Evolutionary conservation across 306 rosid species (phyloP).

Genomic region (Sindora glabra): DNA sequence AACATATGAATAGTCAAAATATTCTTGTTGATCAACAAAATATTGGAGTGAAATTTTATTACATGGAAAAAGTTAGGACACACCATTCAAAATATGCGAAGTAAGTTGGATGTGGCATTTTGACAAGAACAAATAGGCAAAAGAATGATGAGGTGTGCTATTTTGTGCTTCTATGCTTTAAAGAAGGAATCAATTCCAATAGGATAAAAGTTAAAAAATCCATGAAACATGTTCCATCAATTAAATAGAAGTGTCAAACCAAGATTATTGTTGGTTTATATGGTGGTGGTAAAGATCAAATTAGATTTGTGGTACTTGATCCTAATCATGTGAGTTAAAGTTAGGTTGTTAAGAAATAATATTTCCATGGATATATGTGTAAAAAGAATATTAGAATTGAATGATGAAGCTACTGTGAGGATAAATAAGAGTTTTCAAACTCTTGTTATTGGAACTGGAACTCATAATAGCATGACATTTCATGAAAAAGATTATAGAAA

Average conservation of each 20-base stretch:
- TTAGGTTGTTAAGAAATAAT: no score
- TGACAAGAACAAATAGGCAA: conserved; percentile 16
- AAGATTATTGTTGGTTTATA: conserved; percentile 10
- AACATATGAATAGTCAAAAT: no score
- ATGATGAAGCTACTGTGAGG: background rate
- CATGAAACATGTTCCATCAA: background rate
- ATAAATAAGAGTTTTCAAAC: background rate
- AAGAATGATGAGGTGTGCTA: conserved; percentile 13
- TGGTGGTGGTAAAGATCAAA: conserved; percentile 6
- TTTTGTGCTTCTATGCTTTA: conserved; percentile 15
- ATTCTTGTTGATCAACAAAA: conserved; percentile 1
- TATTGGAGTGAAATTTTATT: conserved; percentile 19
- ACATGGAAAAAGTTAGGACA: conserved; percentile 13
- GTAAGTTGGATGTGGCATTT: conserved; percentile 11
- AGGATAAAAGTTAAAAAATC: background rate
- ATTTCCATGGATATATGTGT: no score
- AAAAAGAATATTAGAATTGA: background rate
- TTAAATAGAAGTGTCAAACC: conserved; percentile 17
- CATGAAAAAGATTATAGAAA: conserved; percentile 5
- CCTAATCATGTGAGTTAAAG: conserved; percentile 12
- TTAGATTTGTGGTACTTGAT: background rate
- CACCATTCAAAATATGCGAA: conserved; percentile 17
- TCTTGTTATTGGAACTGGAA: background rate
- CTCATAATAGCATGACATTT: background rate
- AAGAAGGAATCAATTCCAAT: conserved; percentile 1